A percentile compares a stretch with the other conserved stretches of the same genome.
Evolutionary conservation across 2,329 filamentous ascomycete species (phyloP).

Genomic region (Curvularia hawaiiensis): DNA sequence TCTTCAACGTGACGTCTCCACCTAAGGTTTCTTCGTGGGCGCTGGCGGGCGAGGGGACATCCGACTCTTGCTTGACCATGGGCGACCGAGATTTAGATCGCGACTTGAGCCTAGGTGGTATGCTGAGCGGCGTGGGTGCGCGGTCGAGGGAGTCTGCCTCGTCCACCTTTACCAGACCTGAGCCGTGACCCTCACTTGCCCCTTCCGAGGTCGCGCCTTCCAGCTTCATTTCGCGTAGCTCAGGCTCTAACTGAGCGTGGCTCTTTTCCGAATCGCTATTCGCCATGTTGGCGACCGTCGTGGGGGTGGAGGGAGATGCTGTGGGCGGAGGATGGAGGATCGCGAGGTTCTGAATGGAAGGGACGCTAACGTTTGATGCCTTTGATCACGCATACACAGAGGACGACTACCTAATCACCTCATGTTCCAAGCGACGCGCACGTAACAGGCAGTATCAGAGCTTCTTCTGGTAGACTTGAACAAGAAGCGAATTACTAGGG

Average conservation of each 20-base stretch:
- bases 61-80: slow-evolving; percentile 33
- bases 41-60: slow-evolving; percentile 45
- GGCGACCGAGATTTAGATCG: slow-evolving; percentile 43
- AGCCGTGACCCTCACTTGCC: slow-evolving; percentile 25
- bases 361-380: slow-evolving; percentile 24
- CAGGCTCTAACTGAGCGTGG: slow-evolving; percentile 48
- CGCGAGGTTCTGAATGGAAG: slow-evolving; percentile 16
- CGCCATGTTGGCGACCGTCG: slow-evolving; percentile 43
- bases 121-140: slow-evolving; percentile 36
- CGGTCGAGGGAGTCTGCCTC: slow-evolving; percentile 24
- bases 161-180: slow-evolving; percentile 37
- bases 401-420: slow-evolving; percentile 31
- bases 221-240: slow-evolving; percentile 53
- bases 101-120: slow-evolving; percentile 35
- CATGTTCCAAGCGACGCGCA: slow-evolving; percentile 24
- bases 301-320: slow-evolving; percentile 21
- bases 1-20: slow-evolving; percentile 66
- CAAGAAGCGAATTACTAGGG: slow-evolving; percentile 7
- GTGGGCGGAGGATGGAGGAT: slow-evolving; percentile 11
- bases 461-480: background rate
- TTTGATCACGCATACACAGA: slow-evolving; percentile 27
- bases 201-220: slow-evolving; percentile 39
- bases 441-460: slow-evolving; percentile 6
- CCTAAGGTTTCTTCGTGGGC: slow-evolving; percentile 61
- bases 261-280: slow-evolving; percentile 44